Evolutionary conservation across 1,284 basidiomycete genomes (phyloP).

Genomic region (Trichosporon inkin): DNA sequence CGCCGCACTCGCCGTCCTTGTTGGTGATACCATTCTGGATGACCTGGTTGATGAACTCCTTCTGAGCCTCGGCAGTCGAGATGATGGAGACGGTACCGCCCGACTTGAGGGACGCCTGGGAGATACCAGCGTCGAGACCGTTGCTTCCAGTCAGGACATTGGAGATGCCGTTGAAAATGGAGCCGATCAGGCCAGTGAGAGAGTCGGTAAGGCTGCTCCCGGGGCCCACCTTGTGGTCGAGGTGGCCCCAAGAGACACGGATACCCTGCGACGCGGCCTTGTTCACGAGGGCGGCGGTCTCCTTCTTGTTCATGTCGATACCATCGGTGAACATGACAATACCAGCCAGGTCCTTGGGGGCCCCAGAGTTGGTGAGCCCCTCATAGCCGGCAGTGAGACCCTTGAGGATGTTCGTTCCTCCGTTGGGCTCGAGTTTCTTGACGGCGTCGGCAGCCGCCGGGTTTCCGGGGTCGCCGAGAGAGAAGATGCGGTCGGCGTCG

Average conservation of each 20-base stretch:
- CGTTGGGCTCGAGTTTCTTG: neutral
- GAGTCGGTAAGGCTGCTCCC: neutral
- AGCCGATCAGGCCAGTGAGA: neutral
- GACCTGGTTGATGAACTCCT: neutral
- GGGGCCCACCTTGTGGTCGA: neutral
- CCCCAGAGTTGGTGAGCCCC: neutral
- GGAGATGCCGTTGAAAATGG: neutral
- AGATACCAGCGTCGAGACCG: neutral
- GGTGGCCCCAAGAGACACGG: slow-evolving; percentile 10
- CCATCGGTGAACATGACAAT: slow-evolving; percentile 9
- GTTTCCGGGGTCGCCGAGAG: neutral
- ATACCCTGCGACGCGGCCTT: slow-evolving; percentile 3
- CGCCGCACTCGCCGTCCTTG: slow-evolving; percentile 12
- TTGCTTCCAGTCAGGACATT: no score
- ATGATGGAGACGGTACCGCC: slow-evolving; percentile 4
- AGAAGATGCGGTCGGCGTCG: neutral
- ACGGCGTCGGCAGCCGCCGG: neutral
- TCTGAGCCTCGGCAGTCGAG: neutral
- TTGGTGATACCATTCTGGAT: slow-evolving; percentile 14
- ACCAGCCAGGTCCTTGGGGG: neutral
- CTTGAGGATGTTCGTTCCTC: neutral
- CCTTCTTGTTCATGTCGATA: neutral
- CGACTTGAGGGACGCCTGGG: neutral
- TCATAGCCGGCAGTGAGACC: neutral
- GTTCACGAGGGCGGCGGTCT: neutral